phyloP scores from a whole-genome alignment of 192 early-diverging fungal species.

The Rhizoclosmatium globosum region DNA sequence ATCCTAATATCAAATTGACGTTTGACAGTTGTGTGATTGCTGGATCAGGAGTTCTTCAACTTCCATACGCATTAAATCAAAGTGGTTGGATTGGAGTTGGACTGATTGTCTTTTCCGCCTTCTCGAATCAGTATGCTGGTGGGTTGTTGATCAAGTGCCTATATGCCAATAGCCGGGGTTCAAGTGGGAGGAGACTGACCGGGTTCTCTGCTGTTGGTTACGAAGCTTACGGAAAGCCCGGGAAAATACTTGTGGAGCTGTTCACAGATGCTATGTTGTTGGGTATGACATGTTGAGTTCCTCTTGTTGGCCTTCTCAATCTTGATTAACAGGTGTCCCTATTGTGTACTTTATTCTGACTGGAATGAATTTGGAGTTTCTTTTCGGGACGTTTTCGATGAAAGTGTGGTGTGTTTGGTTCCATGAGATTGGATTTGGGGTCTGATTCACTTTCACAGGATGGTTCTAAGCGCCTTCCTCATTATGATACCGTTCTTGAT shows the following conservation, averaged over 20 bases:
- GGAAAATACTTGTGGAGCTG: constrained; percentile 65
- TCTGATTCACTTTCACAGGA: constrained; percentile 56
- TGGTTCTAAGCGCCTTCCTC: constrained; percentile 62
- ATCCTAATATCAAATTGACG: background rate
- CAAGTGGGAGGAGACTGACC: constrained; percentile 43
- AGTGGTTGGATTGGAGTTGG: constrained; percentile 82
- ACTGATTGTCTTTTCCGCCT: constrained; percentile 73
- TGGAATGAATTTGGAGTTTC: constrained; percentile 68
- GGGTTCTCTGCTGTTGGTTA: constrained; percentile 62
- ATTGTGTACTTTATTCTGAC: constrained; percentile 67
- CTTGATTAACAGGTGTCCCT: constrained; percentile 26
- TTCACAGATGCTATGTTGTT: constrained; percentile 72
- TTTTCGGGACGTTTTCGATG: constrained; percentile 52
- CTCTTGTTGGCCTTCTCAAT: background rate
- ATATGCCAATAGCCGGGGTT: constrained; percentile 64
- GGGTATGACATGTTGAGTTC: constrained; percentile 44
- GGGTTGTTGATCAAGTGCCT: constrained; percentile 76
- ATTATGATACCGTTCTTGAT: constrained; percentile 77
- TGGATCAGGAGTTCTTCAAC: constrained; percentile 82
- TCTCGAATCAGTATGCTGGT: constrained; percentile 78
- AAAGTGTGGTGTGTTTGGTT: constrained; percentile 38
- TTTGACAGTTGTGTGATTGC: constrained; percentile 70
- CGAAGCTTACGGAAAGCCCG: constrained; percentile 74
- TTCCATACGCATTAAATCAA: constrained; percentile 79
- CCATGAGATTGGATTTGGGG: background rate